phyloP scores from a whole-genome alignment of 2,329 filamentous ascomycete species.

The Cryphonectria nitschkei region DNA sequence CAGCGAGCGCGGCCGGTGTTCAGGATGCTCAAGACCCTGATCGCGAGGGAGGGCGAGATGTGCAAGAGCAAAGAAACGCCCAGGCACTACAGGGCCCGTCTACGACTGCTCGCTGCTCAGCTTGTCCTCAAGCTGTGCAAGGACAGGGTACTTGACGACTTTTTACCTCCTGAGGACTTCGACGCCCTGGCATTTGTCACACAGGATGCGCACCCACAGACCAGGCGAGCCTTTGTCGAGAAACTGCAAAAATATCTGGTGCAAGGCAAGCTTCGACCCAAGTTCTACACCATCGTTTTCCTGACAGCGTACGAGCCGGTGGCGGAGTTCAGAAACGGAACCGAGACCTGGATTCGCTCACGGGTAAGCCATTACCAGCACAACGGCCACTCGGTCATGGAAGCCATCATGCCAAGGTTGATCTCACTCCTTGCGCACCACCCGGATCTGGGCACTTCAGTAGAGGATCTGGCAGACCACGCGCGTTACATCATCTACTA shows the following conservation, averaged over 20 bases:
- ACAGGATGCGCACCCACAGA: slow-evolving; percentile 74
- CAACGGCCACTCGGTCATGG: slow-evolving; percentile 69
- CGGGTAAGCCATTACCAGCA: slow-evolving; percentile 69
- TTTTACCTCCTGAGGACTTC: slow-evolving; percentile 75
- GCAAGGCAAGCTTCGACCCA: slow-evolving; percentile 66
- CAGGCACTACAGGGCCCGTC: slow-evolving; percentile 74
- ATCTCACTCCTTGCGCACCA: slow-evolving; percentile 91
- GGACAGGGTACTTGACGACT: slow-evolving; percentile 73
- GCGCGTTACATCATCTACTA: slow-evolving; percentile 91
- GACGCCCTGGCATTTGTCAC: slow-evolving; percentile 79
- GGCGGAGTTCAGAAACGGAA: slow-evolving; percentile 70
- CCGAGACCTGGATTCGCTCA: slow-evolving; percentile 87
- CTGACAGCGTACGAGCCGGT: slow-evolving; percentile 89
- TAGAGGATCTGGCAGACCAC: slow-evolving; percentile 77
- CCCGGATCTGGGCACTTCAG: slow-evolving; percentile 75
- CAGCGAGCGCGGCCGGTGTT: slow-evolving; percentile 71
- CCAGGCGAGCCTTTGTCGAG: slow-evolving; percentile 78
- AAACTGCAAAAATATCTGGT: slow-evolving; percentile 91
- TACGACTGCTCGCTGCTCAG: slow-evolving; percentile 81
- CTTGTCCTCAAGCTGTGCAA: slow-evolving; percentile 83
- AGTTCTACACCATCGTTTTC: slow-evolving; percentile 91
- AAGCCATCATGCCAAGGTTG: slow-evolving; percentile 79
- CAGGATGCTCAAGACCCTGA: slow-evolving; percentile 75
- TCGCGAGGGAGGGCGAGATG: slow-evolving; percentile 78
- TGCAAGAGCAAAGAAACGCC: slow-evolving; percentile 77